These are phyloP conservation scores for Aspergillus japonicus DNA, from an alignment of 2,329 filamentous ascomycete genomes.

Conservation along the genomic window DNA sequence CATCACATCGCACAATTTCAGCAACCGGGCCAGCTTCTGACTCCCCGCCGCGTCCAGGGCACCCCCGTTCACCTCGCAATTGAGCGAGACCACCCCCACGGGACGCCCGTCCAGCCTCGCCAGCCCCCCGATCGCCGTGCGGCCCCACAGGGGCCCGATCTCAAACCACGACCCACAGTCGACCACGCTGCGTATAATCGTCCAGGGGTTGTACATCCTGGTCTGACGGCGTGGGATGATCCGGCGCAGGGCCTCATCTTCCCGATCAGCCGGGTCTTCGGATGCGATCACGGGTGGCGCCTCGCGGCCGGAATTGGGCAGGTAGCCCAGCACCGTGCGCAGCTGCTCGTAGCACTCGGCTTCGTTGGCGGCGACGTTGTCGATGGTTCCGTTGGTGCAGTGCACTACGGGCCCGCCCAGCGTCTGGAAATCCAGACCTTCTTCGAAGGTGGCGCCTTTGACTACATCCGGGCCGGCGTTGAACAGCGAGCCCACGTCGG, in stretches of 20 bases:
- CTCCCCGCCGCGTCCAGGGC: slow-evolving; percentile 61
- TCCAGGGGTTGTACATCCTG: slow-evolving; percentile 60
- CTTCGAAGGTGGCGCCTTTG: slow-evolving; percentile 63
- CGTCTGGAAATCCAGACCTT: slow-evolving; percentile 58
- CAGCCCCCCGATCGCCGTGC: slow-evolving; percentile 60
- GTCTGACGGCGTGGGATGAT: slow-evolving; percentile 59
- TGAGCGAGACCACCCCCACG: slow-evolving; percentile 59
- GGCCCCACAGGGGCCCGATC: slow-evolving; percentile 63
- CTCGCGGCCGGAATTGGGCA: slow-evolving; percentile 58
- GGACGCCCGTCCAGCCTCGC: slow-evolving; percentile 58
- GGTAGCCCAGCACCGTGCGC: slow-evolving; percentile 55
- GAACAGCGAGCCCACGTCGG: slow-evolving; percentile 60
- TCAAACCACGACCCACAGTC: slow-evolving; percentile 61
- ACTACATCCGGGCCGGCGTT: slow-evolving; percentile 66
- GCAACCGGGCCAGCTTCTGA: slow-evolving; percentile 60
- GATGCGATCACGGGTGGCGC: slow-evolving; percentile 51
- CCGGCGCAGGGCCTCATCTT: slow-evolving; percentile 51
- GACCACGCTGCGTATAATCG: slow-evolving; percentile 58
- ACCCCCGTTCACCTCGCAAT: slow-evolving; percentile 62
- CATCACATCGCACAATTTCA: slow-evolving; percentile 65
- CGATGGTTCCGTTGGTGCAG: slow-evolving; percentile 65
- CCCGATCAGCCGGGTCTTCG: slow-evolving; percentile 52
- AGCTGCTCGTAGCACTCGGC: slow-evolving; percentile 63
- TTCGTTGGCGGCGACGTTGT: slow-evolving; percentile 62
- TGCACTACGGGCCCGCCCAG: slow-evolving; percentile 62